phyloP scores from a whole-genome alignment of 129 eudicot species.

The Erigeron canadensis region DNA sequence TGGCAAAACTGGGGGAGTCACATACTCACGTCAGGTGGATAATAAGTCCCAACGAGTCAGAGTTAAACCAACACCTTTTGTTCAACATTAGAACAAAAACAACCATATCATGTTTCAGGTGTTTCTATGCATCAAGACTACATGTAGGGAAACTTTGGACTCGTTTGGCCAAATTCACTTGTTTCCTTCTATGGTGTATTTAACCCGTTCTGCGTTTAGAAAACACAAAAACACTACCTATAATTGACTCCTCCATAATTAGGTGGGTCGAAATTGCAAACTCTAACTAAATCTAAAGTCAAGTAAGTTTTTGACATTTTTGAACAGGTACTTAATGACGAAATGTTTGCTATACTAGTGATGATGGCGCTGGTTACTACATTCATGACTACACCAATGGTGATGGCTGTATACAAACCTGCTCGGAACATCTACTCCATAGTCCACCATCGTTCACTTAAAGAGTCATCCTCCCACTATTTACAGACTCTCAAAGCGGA shows the following conservation, averaged over 20 bases:
- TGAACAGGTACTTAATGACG: constrained; percentile 65
- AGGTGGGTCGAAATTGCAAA: background rate
- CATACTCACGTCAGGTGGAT: background rate
- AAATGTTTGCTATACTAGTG: constrained; percentile 70
- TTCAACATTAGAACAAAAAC: background rate
- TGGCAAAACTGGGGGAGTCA: background rate
- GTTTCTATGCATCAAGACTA: too few species aligned
- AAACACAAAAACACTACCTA: background rate
- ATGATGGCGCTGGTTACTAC: constrained; percentile 78
- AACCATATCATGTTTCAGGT: too few species aligned
- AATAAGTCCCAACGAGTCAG: background rate
- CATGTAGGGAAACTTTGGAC: too few species aligned
- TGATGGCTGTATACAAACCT: constrained; percentile 62
- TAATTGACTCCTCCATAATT: background rate
- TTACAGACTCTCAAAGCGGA: constrained; percentile 30
- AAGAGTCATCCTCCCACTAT: constrained; percentile 29
- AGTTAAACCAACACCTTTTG: background rate
- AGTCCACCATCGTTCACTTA: constrained; percentile 30
- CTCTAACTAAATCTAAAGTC: background rate
- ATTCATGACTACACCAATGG: constrained; percentile 71
- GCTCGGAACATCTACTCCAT: constrained; percentile 20
- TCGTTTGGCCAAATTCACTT: too few species aligned
- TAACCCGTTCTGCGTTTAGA: background rate
- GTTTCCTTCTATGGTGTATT: background rate
- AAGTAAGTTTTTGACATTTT: background rate